Conservation (phyloP, 2,329 filamentous ascomycete species). For the Trichoderma afroharzianum region DNA sequence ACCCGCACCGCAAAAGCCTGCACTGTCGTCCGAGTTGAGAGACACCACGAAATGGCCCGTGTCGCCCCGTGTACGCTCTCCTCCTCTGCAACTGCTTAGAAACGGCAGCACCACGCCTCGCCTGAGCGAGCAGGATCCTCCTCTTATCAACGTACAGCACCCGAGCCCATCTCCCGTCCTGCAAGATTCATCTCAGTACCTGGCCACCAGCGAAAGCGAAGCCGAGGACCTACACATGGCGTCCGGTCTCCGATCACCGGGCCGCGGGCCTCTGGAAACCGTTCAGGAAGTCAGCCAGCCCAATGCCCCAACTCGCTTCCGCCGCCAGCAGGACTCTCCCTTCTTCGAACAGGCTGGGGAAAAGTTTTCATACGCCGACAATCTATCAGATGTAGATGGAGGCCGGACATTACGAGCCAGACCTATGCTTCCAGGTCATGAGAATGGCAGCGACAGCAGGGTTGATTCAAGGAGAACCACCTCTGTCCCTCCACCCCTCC, state of each 20-base stretch:
- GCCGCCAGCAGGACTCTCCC: conserved; percentile 39
- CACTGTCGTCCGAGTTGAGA: conserved; percentile 42
- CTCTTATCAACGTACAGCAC: conserved; percentile 52
- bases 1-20: conserved; percentile 61
- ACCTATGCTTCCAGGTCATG: conserved; percentile 45
- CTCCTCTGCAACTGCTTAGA: conserved; percentile 58
- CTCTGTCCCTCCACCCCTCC: conserved; percentile 50
- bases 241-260: conserved; percentile 57
- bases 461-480: conserved; percentile 41
- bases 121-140: conserved; percentile 48
- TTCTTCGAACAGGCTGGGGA: conserved; percentile 50
- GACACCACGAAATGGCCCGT: conserved; percentile 70
- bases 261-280: conserved; percentile 71
- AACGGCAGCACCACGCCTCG: conserved; percentile 43
- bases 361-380: conserved; percentile 41
- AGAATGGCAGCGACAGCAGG: conserved; percentile 64
- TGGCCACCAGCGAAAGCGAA: conserved; percentile 47
- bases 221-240: conserved; percentile 46
- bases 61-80: conserved; percentile 73
- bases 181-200: conserved; percentile 31
- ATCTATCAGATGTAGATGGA: conserved; percentile 38
- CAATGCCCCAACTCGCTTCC: conserved; percentile 57
- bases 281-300: conserved; percentile 86
- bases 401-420: conserved; percentile 45
- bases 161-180: conserved; percentile 46